Conservation (phyloP, 805 yeast species). For the Yamadazyma akitaensis region DNA sequence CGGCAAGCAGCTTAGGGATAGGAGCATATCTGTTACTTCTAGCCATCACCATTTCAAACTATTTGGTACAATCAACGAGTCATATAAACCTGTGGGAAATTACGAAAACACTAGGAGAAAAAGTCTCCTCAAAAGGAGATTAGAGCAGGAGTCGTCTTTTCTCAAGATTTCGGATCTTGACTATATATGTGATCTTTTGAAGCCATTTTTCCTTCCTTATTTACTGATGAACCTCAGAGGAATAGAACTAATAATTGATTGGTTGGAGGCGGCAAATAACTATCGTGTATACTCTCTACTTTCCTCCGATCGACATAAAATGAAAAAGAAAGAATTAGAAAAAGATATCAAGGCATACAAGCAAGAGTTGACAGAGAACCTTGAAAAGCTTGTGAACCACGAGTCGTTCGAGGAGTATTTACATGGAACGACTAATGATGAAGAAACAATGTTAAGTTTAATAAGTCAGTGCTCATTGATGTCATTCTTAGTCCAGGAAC, state of each 20-base stretch:
- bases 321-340: conserved; percentile 17
- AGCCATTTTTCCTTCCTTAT: conserved; percentile 16
- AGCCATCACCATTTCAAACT: conserved; percentile 18
- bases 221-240: conserved; percentile 17
- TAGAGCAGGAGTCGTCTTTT: conserved; percentile 14
- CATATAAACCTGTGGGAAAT: conserved; percentile 28
- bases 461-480: conserved; percentile 24
- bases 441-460: conserved; percentile 23
- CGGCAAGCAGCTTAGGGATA: conserved; percentile 16
- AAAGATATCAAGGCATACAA: conserved; percentile 13
- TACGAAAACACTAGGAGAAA: conserved; percentile 22
- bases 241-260: conserved; percentile 16
- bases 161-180: conserved; percentile 24
- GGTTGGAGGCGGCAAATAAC: conserved; percentile 29
- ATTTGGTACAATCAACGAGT: conserved; percentile 23
- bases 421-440: conserved; percentile 15
- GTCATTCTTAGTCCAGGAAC: conserved; percentile 7
- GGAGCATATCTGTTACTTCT: conserved; percentile 8
- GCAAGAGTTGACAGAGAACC: conserved; percentile 7
- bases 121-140: conserved; percentile 17
- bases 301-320: conserved; percentile 7
- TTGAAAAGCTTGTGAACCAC: conserved; percentile 11
- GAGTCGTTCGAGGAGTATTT: conserved; percentile 10
- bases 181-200: conserved; percentile 19
- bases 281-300: conserved; percentile 22